phyloP scores from a whole-genome alignment of 1,284 basidiomycete genomes.

The Inonotus hispidus region DNA sequence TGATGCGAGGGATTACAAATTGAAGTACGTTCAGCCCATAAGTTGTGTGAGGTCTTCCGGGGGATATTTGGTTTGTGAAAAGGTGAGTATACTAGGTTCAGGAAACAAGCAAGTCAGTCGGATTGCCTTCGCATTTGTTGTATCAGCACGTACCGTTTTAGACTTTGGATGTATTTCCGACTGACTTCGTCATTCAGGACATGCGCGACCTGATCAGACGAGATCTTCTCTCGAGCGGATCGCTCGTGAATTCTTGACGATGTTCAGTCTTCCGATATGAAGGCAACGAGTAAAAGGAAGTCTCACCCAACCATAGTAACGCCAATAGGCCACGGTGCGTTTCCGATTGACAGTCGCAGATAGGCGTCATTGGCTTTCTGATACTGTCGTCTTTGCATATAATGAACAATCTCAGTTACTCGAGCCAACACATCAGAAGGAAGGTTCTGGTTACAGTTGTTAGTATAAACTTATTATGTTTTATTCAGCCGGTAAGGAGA shows the following conservation, averaged over 20 bases:
- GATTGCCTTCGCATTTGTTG: background rate
- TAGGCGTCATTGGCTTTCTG: slow-evolving; percentile 96
- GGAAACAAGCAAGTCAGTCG: slow-evolving; percentile 11
- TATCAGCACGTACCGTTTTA: slow-evolving; percentile 70
- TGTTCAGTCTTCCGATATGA: background rate
- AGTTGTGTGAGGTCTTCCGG: slow-evolving; percentile 86
- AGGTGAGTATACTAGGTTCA: slow-evolving; percentile 74
- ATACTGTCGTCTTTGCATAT: slow-evolving; percentile 95
- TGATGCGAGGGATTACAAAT: no score
- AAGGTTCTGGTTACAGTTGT: slow-evolving; percentile 50
- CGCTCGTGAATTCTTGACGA: slow-evolving; percentile 87
- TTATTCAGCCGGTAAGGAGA: background rate
- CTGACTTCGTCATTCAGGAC: slow-evolving; percentile 99
- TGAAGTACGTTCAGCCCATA: slow-evolving; percentile 63
- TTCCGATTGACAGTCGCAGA: slow-evolving; percentile 93
- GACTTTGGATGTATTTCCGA: slow-evolving; percentile 96
- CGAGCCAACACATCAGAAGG: slow-evolving; percentile 82
- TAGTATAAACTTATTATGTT: background rate
- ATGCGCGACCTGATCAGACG: slow-evolving; percentile 94
- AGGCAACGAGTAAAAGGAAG: slow-evolving; percentile 20
- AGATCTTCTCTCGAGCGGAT: slow-evolving; percentile 95
- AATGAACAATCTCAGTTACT: slow-evolving; percentile 92
- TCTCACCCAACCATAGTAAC: slow-evolving; percentile 97
- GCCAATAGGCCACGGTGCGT: slow-evolving; percentile 99
- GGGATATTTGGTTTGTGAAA: slow-evolving; percentile 92